Percentiles rank a stretch among this genome's conserved stretches.
Conservation (phyloP, 1,139 yeast species). For the Maudiozyma humilis region DNA sequence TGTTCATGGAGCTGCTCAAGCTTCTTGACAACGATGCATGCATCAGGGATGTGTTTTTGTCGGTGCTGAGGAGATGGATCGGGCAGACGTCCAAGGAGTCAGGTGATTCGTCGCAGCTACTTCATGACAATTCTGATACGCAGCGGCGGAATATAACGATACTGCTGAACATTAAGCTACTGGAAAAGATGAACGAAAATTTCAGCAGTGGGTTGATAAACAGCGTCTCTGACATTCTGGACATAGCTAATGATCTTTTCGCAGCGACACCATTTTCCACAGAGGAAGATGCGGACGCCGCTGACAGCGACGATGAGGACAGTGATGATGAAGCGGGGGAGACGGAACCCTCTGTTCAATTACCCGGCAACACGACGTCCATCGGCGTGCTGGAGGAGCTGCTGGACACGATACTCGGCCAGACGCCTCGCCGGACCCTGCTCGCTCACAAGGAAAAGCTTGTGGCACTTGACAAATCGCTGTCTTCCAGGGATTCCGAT, state of each 20-base stretch:
- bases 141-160: slow-evolving; percentile 45
- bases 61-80: slow-evolving; percentile 55
- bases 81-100: slow-evolving; percentile 12
- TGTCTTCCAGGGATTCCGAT: not conserved
- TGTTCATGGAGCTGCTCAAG: slow-evolving; percentile 42
- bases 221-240: slow-evolving; percentile 53
- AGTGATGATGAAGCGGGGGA: slow-evolving; percentile 39
- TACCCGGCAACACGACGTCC: slow-evolving; percentile 9
- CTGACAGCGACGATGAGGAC: slow-evolving; percentile 35
- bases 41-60: slow-evolving; percentile 44
- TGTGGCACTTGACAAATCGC: not conserved
- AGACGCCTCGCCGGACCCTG: slow-evolving; percentile 24
- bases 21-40: slow-evolving; percentile 45
- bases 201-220: slow-evolving; percentile 56
- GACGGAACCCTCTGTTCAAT: slow-evolving; percentile 32
- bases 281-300: slow-evolving; percentile 17
- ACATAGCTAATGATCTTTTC: slow-evolving; percentile 46
- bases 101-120: slow-evolving; percentile 11
- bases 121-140: slow-evolving; percentile 24
- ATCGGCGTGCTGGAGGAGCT: slow-evolving; percentile 39
- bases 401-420: slow-evolving; percentile 41
- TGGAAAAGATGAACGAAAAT: slow-evolving; percentile 54
- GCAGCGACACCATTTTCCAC: slow-evolving; percentile 4
- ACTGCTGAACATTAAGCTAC: slow-evolving; percentile 52
- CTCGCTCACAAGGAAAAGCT: not conserved